A percentile compares a stretch with the other conserved stretches of the same genome.
Evolutionary conservation across 2,329 filamentous ascomycete species (phyloP).

Genomic region (Phoma sp.): DNA sequence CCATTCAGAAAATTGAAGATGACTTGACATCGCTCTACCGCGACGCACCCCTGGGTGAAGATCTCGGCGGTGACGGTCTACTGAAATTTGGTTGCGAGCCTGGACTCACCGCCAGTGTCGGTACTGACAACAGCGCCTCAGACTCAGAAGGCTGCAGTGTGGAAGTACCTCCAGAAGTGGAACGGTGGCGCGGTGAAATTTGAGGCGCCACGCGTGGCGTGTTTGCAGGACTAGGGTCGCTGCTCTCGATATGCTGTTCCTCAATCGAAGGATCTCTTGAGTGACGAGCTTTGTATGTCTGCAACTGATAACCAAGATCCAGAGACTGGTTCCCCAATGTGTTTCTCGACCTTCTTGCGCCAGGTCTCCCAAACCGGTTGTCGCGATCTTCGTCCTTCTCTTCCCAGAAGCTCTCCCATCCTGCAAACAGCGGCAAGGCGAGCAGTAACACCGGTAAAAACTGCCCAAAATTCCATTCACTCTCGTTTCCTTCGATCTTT

Average conservation of each 20-base stretch:
- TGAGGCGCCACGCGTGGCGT: constrained; percentile 1
- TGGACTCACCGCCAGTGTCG: constrained; percentile 11
- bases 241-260: constrained; percentile 23
- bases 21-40: too few species aligned
- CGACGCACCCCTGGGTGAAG: too few species aligned
- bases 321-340: constrained; percentile 8
- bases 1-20: too few species aligned
- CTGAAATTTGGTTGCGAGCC: constrained; percentile 9
- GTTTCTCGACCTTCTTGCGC: constrained; percentile 16
- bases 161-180: not conserved
- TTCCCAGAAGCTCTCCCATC: constrained; percentile 40
- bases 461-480: constrained; percentile 40
- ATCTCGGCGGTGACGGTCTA: not conserved
- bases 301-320: not conserved
- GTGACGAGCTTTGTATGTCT: not conserved
- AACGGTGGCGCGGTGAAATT: constrained; percentile 1
- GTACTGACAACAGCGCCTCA: constrained; percentile 9
- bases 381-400: constrained; percentile 34
- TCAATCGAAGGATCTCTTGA: constrained; percentile 21
- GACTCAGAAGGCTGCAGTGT: not conserved
- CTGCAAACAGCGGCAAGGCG: constrained; percentile 39
- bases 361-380: constrained; percentile 22
- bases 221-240: constrained; percentile 5
- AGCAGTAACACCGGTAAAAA: constrained; percentile 40
- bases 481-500: constrained; percentile 29